A percentile compares a stretch with the other conserved stretches of the same genome.
Conservation (phyloP, 2,329 filamentous ascomycete genomes). For the Trichoderma koningii region DNA sequence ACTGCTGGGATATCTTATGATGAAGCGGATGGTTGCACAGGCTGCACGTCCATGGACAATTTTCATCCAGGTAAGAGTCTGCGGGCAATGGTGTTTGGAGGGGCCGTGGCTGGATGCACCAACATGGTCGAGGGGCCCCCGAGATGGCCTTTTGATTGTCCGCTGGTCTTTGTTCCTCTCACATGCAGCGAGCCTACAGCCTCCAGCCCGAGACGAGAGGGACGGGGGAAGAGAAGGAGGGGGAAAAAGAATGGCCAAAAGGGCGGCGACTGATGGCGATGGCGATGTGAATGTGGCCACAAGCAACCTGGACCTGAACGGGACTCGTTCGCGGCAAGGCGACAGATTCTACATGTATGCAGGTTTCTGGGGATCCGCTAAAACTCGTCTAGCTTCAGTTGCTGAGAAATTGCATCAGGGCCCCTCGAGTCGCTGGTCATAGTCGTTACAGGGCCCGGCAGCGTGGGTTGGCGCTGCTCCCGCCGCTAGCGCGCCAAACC, state of each 20-base stretch:
- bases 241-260: background rate
- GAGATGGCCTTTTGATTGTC: background rate
- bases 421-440: background rate
- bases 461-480: background rate
- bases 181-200: conserved; percentile 34
- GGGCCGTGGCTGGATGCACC: conserved; percentile 41
- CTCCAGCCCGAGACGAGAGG: background rate
- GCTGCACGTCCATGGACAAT: conserved; percentile 18
- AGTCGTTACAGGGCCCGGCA: background rate
- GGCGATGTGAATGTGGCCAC: conserved; percentile 29
- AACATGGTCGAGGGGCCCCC: conserved; percentile 45
- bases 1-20: background rate
- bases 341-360: background rate
- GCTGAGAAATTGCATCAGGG: conserved; percentile 17
- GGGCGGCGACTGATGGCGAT: conserved; percentile 18
- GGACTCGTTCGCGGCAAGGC: conserved; percentile 9
- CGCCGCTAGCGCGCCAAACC: conserved; percentile 1
- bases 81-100: conserved; percentile 43
- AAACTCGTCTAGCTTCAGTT: background rate
- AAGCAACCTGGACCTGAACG: background rate
- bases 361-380: conserved; percentile 10
- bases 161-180: conserved; percentile 25
- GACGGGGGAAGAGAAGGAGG: too few relatives aligned
- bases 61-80: conserved; percentile 36
- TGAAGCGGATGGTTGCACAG: conserved; percentile 17